Conservation (phyloP, 164 flowering plant species). For the Nymphaea thermarum region DNA sequence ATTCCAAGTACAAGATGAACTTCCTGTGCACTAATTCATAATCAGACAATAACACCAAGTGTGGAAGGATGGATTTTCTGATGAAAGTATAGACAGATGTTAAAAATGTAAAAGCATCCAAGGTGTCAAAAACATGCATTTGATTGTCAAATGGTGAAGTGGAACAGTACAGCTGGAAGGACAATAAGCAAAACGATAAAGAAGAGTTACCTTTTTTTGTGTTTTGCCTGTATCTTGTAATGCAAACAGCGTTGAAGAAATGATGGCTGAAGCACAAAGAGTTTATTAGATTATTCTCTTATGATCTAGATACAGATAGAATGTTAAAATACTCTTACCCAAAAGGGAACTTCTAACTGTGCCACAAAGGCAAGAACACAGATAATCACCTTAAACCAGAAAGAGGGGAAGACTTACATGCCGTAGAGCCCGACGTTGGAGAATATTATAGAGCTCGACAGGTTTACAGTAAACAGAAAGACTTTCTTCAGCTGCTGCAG, state of each 20-base stretch:
- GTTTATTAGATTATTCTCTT: background rate
- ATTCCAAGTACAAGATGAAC: no score
- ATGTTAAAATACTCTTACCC: background rate
- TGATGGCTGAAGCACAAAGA: constrained; percentile 43
- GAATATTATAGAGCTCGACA: constrained; percentile 91
- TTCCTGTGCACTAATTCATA: no score
- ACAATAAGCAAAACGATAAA: no score
- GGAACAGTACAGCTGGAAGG: no score
- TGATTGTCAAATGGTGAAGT: no score
- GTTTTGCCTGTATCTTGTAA: constrained; percentile 71
- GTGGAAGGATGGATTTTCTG: no score
- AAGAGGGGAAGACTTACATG: constrained; percentile 30
- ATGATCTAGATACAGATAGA: background rate
- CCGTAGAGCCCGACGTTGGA: constrained; percentile 71
- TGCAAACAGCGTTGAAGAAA: constrained; percentile 79
- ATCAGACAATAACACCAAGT: no score
- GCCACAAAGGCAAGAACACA: background rate
- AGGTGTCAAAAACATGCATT: no score
- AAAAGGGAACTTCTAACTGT: background rate
- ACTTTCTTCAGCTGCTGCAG: constrained; percentile 78
- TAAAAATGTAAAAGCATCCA: no score
- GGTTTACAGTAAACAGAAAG: constrained; percentile 89
- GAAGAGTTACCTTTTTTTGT: constrained; percentile 40
- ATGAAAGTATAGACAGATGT: no score
- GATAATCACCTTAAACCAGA: background rate